Base-by-base conservation (phyloP, 1,284 basidiomycete genomes). In the Cryptococcus floricola region DNA sequence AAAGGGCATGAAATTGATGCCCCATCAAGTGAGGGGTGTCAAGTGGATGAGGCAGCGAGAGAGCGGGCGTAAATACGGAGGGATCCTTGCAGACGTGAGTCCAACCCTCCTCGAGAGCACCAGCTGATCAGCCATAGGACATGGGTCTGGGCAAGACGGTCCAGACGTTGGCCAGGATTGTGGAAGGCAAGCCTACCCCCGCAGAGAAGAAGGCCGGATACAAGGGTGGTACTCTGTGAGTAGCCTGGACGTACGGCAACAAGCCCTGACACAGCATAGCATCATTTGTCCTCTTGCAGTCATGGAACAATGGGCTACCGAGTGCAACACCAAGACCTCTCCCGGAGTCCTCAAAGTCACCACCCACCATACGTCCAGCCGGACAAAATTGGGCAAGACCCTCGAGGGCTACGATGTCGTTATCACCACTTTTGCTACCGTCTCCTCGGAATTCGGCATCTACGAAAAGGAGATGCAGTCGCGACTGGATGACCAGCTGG, bases 31-130 rank as follows among this genome's bases (percentile, higher is more conserved):
- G 13, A 59, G 77, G 50, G 90, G 91, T 19, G 82, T 91, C 2
- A 78, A 79, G 37, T 98, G 93, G 92, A 94, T 98, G 91, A 81
- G 81, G 34, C 84, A 87, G 37, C 82, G 93, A 18, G 94, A 97
- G 74, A 78, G 80, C 5, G 86, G 85, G 31, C 89, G 89, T 73
- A 85, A 86, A 64, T 80, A 73, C 28, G 93, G 93, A 1, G 93
- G 94, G 0, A 95, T 96, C 66, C 79, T 96, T 10, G 92, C 93
- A 0, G 92, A 95, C 70, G 91, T 95, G 71, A 92, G 75, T 65
- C 39, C 25, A 46, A 6, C 18, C 0, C 3, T 39, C 10, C 10
- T 31, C n/a, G 23, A 23, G 23, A 49, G 7, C 10, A n/a, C 25
- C 5, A 6, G 39, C 37, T 58, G 55, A 60, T 60, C 59, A 27